These are phyloP conservation scores for Candida caryicola DNA, from an alignment of 805 yeast genomes.

Conservation along the genomic window DNA sequence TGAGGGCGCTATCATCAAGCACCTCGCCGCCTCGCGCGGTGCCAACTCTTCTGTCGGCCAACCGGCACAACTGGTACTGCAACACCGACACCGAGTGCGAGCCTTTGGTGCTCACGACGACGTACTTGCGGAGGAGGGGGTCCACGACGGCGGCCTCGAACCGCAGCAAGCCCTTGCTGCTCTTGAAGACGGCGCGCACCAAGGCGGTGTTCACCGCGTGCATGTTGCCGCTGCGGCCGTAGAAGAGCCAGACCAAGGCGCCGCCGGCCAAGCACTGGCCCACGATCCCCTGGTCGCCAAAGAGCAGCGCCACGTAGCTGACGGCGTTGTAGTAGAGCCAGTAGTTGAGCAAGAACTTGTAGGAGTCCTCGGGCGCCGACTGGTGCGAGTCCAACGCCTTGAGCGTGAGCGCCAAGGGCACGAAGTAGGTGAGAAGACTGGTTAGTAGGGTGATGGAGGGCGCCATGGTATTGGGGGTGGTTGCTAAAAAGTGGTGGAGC, in stretches of 20 bases:
- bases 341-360: constrained; percentile 13
- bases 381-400: constrained; percentile 8
- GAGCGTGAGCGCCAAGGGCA: constrained; percentile 12
- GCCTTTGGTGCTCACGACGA: neutral
- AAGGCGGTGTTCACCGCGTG: constrained; percentile 7
- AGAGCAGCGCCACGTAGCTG: neutral
- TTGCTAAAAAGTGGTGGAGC: neutral
- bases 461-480: no score
- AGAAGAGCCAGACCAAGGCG: constrained; percentile 11
- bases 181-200: constrained; percentile 3
- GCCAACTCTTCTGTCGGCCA: constrained; percentile 1
- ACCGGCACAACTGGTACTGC: constrained; percentile 1
- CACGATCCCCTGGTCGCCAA: neutral
- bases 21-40: neutral
- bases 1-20: neutral
- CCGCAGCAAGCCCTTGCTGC: constrained; percentile 1
- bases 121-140: constrained; percentile 7
- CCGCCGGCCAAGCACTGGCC: neutral
- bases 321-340: constrained; percentile 14
- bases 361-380: constrained; percentile 6
- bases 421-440: constrained; percentile 6
- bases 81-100: neutral
- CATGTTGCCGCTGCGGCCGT: constrained; percentile 10
- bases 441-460: neutral
- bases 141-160: constrained; percentile 6